phyloP scores from a whole-genome alignment of 164 flowering plant genomes.

The Nymphaea thermarum region DNA sequence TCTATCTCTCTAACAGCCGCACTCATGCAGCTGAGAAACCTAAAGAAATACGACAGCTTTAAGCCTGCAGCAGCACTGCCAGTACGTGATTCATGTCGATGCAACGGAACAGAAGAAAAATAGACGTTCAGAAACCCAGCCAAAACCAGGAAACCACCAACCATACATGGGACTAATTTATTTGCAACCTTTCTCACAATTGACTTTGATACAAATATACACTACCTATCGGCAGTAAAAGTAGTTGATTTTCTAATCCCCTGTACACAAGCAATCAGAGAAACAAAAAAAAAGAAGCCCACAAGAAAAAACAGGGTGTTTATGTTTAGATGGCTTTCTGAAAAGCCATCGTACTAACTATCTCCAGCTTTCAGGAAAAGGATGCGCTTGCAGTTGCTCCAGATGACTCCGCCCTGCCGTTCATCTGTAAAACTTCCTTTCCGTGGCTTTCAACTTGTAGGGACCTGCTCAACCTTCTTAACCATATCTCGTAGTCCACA shows the following conservation, averaged over 20 bases:
- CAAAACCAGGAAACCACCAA: background rate
- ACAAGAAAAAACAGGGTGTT: background rate
- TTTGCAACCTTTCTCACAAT: background rate
- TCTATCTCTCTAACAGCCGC: too few species aligned
- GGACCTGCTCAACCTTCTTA: conserved; percentile 54
- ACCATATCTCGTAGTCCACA: conserved; percentile 79
- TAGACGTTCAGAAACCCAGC: too few species aligned
- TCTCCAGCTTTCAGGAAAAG: background rate
- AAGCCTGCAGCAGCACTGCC: too few species aligned
- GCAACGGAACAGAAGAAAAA: too few species aligned
- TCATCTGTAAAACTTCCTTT: conserved; percentile 22
- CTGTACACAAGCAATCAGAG: background rate
- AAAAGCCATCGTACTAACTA: background rate
- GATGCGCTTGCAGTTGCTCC: conserved; percentile 2
- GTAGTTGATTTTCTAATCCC: background rate
- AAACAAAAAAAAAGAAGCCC: background rate
- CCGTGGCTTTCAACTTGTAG: conserved; percentile 52
- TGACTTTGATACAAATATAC: background rate
- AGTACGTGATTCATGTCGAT: too few species aligned
- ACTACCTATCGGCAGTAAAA: background rate
- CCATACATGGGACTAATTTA: background rate
- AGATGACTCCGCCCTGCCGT: conserved; percentile 11
- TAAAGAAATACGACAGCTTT: too few species aligned
- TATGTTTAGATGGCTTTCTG: background rate
- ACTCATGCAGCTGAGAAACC: too few species aligned